Evolutionary conservation across 2,329 filamentous ascomycete species (phyloP), one percentile per base, ranked within the genome.

Genomic region (Xylariomycetidae sp.): DNA sequence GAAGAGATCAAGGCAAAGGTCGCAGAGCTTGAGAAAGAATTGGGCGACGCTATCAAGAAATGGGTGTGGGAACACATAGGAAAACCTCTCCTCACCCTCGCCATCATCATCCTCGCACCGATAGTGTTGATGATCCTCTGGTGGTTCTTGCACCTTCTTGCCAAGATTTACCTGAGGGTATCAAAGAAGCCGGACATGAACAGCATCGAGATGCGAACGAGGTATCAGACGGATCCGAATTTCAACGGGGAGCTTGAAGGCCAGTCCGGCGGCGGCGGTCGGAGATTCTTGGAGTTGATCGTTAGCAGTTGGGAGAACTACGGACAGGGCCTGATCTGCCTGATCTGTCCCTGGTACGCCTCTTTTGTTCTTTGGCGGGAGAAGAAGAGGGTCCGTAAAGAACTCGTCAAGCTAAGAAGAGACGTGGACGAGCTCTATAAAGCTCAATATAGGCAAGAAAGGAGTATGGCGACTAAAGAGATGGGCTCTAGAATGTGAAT

Each of bases 41-140:
- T 33, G 29, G 25, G 30, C 30, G 17, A 27, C 3, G 19, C 34
- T 4, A 17, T 37, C 13, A 16, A 19, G 7, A 17, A 29, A n/a
- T 37, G 34, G 34, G 34, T 37, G 17, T 37, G 34, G 34, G 34
- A 33, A 19, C 34, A 37, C 16, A 25, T 37, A 14, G 34, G 34
- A 10, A 37, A 33, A 16, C 34, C 34, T 4, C 25, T 37, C 4
- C 12, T 37, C 10, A 37, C 25, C 4, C 17, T 37, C 14, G 23
- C 25, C 11, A 17, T 37, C 34, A 33, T 37, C 25, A 13, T 37
- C 11, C 30, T 33, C 11, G n/a, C 14, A n/a, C 34, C 34, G 13
- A 18, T 37, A 11, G 17, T 28, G 6, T n/a, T 37, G 12, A 15
- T 37, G 16, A 9, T 33, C 25, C 18, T 37, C 8, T 37, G 34